Conservation (phyloP, 2,329 filamentous ascomycete genomes). For the Chaetomiaceae sp. region DNA sequence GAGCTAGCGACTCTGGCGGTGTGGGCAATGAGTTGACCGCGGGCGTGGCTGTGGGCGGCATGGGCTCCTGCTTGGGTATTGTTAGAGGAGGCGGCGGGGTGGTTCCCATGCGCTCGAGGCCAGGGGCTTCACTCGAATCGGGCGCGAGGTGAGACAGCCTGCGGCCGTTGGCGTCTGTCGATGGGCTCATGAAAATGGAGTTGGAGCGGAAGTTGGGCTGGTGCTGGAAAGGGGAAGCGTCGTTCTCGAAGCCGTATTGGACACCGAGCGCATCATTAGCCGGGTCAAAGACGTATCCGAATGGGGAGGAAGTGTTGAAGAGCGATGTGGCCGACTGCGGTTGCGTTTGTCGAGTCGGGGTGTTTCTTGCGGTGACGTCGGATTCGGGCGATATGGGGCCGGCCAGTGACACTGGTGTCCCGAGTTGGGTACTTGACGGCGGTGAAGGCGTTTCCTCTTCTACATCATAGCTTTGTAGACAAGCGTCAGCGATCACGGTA, state of each 20-base stretch:
- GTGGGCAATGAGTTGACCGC: slow-evolving; percentile 34
- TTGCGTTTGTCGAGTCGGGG: slow-evolving; percentile 16
- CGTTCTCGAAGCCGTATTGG: slow-evolving; percentile 18
- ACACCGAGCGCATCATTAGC: slow-evolving; percentile 45
- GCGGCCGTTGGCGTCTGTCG: slow-evolving; percentile 50
- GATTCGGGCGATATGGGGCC: slow-evolving; percentile 47
- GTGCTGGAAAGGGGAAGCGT: slow-evolving; percentile 34
- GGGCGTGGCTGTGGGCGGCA: slow-evolving; percentile 3
- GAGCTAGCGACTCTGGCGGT: slow-evolving; percentile 41
- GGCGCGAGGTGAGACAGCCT: slow-evolving; percentile 63
- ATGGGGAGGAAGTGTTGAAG: slow-evolving; percentile 31
- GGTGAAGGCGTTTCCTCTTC: slow-evolving; percentile 41
- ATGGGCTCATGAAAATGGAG: slow-evolving; percentile 61
- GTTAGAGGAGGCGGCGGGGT: slow-evolving; percentile 17
- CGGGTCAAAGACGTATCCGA: slow-evolving; percentile 56
- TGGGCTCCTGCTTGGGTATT: slow-evolving; percentile 17
- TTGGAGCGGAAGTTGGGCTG: slow-evolving; percentile 60
- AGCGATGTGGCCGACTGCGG: slow-evolving; percentile 18
- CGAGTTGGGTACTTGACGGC: slow-evolving; percentile 34
- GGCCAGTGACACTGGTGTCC: slow-evolving; percentile 46
- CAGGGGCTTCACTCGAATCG: slow-evolving; percentile 39
- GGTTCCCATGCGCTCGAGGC: slow-evolving; percentile 22
- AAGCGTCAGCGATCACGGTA: slow-evolving; percentile 76
- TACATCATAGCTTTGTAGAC: slow-evolving; percentile 79
- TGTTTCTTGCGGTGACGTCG: slow-evolving; percentile 29